Evolutionary conservation across 805 yeast species (phyloP).

Genomic region (Lipomyces sp.): DNA sequence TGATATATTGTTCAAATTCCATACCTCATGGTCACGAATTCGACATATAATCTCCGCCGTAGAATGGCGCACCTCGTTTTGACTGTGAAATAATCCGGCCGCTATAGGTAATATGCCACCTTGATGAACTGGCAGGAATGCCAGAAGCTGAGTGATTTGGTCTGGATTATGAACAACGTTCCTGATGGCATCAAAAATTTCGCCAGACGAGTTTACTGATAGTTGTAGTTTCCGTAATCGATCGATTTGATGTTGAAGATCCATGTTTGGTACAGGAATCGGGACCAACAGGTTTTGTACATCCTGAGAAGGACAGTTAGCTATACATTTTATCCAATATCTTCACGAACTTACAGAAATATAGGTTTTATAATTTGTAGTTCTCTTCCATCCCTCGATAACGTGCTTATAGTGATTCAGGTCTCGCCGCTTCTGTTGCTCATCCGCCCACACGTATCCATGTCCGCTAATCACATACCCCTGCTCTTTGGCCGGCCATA

Average conservation of each 20-base stretch:
- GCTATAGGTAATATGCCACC: conserved; percentile 9
- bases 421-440: conserved; percentile 38
- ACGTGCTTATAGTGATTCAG: conserved; percentile 39
- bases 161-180: conserved; percentile 40
- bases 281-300: conserved; percentile 28
- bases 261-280: conserved; percentile 40
- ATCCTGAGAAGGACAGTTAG: neutral
- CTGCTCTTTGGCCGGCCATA: conserved; percentile 22
- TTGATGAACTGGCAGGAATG: conserved; percentile 10
- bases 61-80: neutral
- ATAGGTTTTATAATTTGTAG: conserved; percentile 36
- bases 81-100: conserved; percentile 7
- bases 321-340: conserved; percentile 9
- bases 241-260: conserved; percentile 43
- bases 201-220: conserved; percentile 39
- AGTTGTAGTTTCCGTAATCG: conserved; percentile 40
- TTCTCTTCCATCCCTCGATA: conserved; percentile 43
- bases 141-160: conserved; percentile 40
- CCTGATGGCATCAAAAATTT: conserved; percentile 39
- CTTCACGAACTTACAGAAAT: neutral
- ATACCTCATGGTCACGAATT: conserved; percentile 8
- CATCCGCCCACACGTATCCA: conserved; percentile 45
- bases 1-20: neutral
- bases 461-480: conserved; percentile 40
- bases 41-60: conserved; percentile 11